Evolutionary conservation across 371 early-diverging fungal species (phyloP).

Genomic region (Quaeritorhiza haematococci): DNA sequence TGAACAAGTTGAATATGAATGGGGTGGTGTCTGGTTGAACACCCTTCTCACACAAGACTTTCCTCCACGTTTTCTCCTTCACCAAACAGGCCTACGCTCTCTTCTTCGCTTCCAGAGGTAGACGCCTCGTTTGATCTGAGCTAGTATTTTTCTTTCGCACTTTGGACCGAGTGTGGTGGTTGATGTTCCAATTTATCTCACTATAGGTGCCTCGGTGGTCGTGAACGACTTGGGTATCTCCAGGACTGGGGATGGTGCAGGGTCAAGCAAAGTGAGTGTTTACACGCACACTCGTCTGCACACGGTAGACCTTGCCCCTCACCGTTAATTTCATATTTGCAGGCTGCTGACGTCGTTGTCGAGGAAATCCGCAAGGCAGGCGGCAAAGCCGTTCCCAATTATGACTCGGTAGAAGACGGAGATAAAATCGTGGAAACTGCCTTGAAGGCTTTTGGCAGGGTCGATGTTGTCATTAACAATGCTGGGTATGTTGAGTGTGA

Average conservation of each 20-base stretch:
- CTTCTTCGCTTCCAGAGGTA: constrained; percentile 85
- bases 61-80: too few species aligned
- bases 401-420: constrained; percentile 94
- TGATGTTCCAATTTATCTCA: constrained; percentile 76
- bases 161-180: constrained; percentile 13
- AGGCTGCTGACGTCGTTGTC: constrained; percentile 94
- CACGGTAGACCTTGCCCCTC: too few species aligned
- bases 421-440: constrained; percentile 95
- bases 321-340: constrained; percentile 22
- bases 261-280: too few species aligned
- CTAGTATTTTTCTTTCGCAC: background rate
- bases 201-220: constrained; percentile 58
- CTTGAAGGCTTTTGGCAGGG: constrained; percentile 87
- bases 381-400: constrained; percentile 95
- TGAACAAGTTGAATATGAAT: too few species aligned
- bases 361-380: constrained; percentile 84
- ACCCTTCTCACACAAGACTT: too few species aligned
- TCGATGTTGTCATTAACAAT: constrained; percentile 95
- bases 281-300: too few species aligned
- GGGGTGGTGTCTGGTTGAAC: too few species aligned
- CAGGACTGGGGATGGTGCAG: constrained; percentile 70
- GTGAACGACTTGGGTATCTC: constrained; percentile 83
- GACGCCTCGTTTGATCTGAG: constrained; percentile 75
- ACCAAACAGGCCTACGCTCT: constrained; percentile 76
- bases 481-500: constrained; percentile 56